Conservation (phyloP, 441 rosid genomes). For the Eugenia klotzschiana region DNA sequence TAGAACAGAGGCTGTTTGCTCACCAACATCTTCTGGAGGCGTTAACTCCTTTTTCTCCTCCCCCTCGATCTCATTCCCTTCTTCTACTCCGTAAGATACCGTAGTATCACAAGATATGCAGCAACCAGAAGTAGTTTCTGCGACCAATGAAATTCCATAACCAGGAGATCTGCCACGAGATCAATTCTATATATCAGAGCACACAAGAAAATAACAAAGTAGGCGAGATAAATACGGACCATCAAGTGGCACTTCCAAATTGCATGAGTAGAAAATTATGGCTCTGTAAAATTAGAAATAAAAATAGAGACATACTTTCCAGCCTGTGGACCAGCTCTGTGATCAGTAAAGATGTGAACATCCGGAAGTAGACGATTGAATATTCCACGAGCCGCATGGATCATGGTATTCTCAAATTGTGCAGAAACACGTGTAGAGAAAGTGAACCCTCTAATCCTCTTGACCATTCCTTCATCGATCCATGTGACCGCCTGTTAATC, state of each 20-base stretch:
- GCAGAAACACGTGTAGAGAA: constrained; percentile 59
- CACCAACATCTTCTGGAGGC: constrained; percentile 66
- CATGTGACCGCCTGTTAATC: constrained; percentile 50
- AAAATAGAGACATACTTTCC: constrained; percentile 55
- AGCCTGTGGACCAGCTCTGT: constrained; percentile 51
- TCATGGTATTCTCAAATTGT: constrained; percentile 70
- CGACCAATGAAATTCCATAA: constrained; percentile 78
- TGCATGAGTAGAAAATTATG: neutral
- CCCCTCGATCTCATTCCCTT: constrained; percentile 38
- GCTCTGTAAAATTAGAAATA: neutral
- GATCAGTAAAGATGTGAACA: constrained; percentile 65
- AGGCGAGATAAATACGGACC: neutral
- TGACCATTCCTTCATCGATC: constrained; percentile 82
- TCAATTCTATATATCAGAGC: neutral
- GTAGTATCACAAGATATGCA: constrained; percentile 65
- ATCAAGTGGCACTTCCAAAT: neutral
- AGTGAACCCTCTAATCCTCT: constrained; percentile 72
- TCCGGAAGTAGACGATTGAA: constrained; percentile 73
- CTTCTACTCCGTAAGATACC: constrained; percentile 32
- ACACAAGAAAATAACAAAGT: neutral
- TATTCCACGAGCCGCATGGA: constrained; percentile 78
- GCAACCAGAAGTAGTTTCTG: constrained; percentile 81
- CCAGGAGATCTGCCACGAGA: constrained; percentile 64
- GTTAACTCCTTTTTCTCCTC: constrained; percentile 39
- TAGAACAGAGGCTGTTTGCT: constrained; percentile 58